Conservation (phyloP, 2,329 filamentous ascomycete species). For the Tympanopsis confertula region DNA sequence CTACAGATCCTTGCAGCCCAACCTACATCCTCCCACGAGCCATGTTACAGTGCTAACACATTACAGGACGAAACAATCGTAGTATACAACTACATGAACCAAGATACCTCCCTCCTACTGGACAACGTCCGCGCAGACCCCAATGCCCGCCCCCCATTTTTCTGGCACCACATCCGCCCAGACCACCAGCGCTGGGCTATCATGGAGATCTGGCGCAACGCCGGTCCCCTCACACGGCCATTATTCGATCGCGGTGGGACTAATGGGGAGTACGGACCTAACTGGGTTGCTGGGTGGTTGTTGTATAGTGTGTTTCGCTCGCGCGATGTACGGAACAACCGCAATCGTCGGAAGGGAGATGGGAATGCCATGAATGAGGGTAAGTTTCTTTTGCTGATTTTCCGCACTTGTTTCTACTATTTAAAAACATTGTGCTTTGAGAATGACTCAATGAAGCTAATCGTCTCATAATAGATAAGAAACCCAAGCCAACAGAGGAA, state of each 20-base stretch:
- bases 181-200: conserved; percentile 27
- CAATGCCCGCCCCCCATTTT: conserved; percentile 23
- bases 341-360: conserved; percentile 24
- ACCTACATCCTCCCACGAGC: no score
- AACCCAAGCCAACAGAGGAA: conserved; percentile 8
- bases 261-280: conserved; percentile 27
- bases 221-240: conserved; percentile 20
- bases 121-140: conserved; percentile 23
- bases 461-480: no score
- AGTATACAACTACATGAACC: conserved; percentile 26
- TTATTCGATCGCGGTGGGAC: conserved; percentile 25
- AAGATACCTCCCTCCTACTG: conserved; percentile 23
- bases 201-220: conserved; percentile 25
- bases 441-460: not conserved
- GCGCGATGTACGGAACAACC: conserved; percentile 29
- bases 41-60: conserved; percentile 1
- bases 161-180: conserved; percentile 30
- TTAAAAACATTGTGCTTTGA: not conserved
- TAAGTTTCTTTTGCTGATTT: conserved; percentile 4
- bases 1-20: conserved; percentile 2
- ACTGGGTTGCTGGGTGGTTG: conserved; percentile 31
- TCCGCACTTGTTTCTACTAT: not conserved
- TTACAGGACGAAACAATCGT: conserved; percentile 27
- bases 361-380: conserved; percentile 8
- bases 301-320: conserved; percentile 33